Evolutionary conservation across 257 asterid species (phyloP).

Genomic region (Solanum chmielewskii): DNA sequence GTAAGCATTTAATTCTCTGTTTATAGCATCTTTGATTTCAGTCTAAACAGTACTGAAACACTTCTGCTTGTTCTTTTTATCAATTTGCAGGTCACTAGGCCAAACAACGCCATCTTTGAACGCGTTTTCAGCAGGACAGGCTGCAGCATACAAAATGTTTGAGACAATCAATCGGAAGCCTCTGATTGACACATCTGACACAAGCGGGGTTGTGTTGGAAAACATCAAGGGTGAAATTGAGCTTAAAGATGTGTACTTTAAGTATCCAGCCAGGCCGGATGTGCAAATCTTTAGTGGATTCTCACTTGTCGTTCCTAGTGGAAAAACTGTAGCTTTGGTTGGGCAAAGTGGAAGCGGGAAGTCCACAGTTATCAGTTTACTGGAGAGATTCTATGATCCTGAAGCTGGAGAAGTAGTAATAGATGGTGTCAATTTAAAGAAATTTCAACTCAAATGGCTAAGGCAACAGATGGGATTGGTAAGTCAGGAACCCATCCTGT

Average conservation of each 20-base stretch:
- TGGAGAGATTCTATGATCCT: constrained; percentile 71
- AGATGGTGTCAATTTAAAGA: constrained; percentile 45
- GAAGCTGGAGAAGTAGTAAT: constrained; percentile 49
- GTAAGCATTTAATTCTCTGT: constrained; percentile 23
- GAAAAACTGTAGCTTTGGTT: constrained; percentile 56
- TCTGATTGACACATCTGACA: constrained; percentile 30
- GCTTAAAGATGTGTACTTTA: constrained; percentile 41
- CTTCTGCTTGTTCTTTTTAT: not conserved
- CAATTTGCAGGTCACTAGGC: constrained; percentile 42
- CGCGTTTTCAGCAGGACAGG: constrained; percentile 63
- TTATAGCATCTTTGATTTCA: not conserved
- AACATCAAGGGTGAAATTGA: constrained; percentile 40
- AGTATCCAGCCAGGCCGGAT: constrained; percentile 67
- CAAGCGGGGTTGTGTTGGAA: constrained; percentile 27
- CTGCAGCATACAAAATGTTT: constrained; percentile 64
- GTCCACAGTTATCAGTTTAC: constrained; percentile 57
- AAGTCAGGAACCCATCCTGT: constrained; percentile 65
- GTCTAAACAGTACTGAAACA: not conserved
- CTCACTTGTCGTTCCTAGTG: constrained; percentile 31
- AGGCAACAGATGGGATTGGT: constrained; percentile 63
- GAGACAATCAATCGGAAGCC: constrained; percentile 55
- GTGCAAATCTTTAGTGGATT: constrained; percentile 50
- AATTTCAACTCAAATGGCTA: constrained; percentile 38
- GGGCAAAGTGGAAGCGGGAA: constrained; percentile 82
- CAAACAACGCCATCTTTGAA: constrained; percentile 49